Base-by-base conservation (phyloP, 345 rosid species). In the Melaleuca alternifolia region DNA sequence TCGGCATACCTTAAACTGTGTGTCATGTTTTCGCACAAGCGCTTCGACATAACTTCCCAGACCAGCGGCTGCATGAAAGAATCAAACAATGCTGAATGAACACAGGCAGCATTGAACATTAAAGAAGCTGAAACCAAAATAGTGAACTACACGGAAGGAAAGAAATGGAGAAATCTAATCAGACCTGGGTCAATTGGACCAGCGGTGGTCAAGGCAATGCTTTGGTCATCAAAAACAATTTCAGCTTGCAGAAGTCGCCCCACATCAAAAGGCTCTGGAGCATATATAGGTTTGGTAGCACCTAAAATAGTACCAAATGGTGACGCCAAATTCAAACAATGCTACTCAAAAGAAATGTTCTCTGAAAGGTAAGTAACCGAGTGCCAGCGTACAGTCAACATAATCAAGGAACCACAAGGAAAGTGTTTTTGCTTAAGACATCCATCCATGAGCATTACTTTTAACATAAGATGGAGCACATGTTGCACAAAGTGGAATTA, bases 31-130 rank as follows among this genome's bases (percentile, higher is more conserved):
- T 84, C 96, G 92, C 90, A 97, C 97, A 90, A 95, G 96, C 33
- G 97, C 96, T 91, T 97, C 99, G 62, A 97, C 98, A 86, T 96
- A 94, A 92, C 95, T 95, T 89, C 98, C 99, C 88, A 97, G 89
- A 86, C 99, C 98, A 89, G 99, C 94, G 91, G 96, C 99, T 97
- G 95, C 87, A 71, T 65, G 16, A 33, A 84, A 24, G 65, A 85
- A 30, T 50, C 48, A 71, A 71, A 71, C 48, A 18, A 71, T 71
- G 48, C 48, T 37, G 24, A 71, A 37, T 71, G 26, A 71, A 37
- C 81, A 71, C 48, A 37, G 24, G 81, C 48, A 37, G 81, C 48
- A 71, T 71, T 9, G 33, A 71, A 26, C 81, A 18, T 33, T 71
- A 71, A 37, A 71, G 81, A 71, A 37, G 81, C 24, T 52, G 61